Percentiles rank a stretch among this genome's conserved stretches.
Conservation (phyloP, 345 rosid species). For the Melaleuca alternifolia region DNA sequence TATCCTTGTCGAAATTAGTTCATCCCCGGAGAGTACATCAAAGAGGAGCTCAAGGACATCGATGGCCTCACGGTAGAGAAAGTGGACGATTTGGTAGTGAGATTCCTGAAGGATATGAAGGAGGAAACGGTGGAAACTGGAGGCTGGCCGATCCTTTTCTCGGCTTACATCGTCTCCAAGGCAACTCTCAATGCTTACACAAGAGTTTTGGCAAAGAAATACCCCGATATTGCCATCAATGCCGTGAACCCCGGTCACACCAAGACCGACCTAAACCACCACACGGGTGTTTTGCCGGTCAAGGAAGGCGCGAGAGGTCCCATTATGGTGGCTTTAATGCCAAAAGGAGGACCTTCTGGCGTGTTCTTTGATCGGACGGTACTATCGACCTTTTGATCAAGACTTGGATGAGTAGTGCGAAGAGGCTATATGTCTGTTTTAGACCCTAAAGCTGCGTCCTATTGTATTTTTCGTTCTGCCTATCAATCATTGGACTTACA, state of each 20-base stretch:
- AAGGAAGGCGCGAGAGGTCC: constrained; percentile 8
- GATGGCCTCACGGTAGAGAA: constrained; percentile 5
- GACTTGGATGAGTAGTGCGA: neutral
- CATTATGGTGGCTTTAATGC: constrained; percentile 7
- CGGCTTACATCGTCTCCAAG: constrained; percentile 9
- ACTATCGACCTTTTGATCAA: constrained; percentile 1
- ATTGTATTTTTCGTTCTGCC: neutral
- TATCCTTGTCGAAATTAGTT: neutral
- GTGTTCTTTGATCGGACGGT: constrained; percentile 1
- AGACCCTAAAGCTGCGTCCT: neutral
- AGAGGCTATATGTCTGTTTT: neutral
- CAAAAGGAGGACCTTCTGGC: constrained; percentile 3
- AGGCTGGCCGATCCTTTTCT: constrained; percentile 3
- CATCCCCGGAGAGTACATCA: neutral
- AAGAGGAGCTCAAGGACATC: neutral
- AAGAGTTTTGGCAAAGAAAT: constrained; percentile 7
- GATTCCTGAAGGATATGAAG: constrained; percentile 6
- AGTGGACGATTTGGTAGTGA: constrained; percentile 5
- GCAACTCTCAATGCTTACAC: constrained; percentile 14
- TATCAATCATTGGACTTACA: neutral
- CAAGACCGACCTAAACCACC: constrained; percentile 1
- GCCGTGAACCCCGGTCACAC: neutral
- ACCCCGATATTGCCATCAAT: neutral
- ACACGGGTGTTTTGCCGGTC: neutral
- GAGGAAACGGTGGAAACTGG: neutral